These are phyloP conservation scores for Pulicaria dysenterica DNA, from an alignment of 129 eudicot species.

Conservation along the genomic window DNA sequence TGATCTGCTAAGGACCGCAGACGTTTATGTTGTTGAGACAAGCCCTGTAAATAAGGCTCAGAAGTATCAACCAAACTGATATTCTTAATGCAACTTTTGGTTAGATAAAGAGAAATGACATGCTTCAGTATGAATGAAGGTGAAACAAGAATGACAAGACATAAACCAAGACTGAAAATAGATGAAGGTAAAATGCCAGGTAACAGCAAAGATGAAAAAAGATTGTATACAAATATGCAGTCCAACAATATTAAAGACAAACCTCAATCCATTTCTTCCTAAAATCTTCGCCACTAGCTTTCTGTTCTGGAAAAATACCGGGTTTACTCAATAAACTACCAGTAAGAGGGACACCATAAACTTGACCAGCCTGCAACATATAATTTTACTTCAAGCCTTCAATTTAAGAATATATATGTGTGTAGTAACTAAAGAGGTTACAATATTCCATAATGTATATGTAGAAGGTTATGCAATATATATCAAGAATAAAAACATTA, in stretches of 20 bases:
- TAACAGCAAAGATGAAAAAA: not conserved
- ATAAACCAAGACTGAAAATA: conserved; percentile 1
- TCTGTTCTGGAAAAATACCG: conserved; percentile 80
- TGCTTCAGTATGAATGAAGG: not conserved
- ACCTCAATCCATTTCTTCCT: conserved; percentile 98
- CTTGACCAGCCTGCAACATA: conserved; percentile 89
- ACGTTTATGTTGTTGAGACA: conserved; percentile 94
- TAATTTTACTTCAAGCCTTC: conserved; percentile 22
- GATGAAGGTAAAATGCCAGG: not conserved
- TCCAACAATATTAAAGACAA: conserved; percentile 26
- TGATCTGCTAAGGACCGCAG: conserved; percentile 88
- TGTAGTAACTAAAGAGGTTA: not conserved
- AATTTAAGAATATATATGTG: conserved; percentile 4
- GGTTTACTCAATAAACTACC: conserved; percentile 73
- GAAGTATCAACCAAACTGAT: not conserved
- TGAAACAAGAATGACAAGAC: not conserved
- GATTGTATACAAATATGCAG: not conserved
- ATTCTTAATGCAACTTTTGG: conserved; percentile 3
- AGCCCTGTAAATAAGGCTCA: conserved; percentile 54
- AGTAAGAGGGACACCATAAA: conserved; percentile 95
- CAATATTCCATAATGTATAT: conserved; percentile 1
- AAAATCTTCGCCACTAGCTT: conserved; percentile 79
- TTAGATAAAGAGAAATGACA: not conserved
- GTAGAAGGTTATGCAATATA: not conserved
- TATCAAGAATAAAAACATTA: conserved; percentile 30